Base-by-base conservation (phyloP, 2,329 filamentous ascomycete species). In the Xylariales sp. region DNA sequence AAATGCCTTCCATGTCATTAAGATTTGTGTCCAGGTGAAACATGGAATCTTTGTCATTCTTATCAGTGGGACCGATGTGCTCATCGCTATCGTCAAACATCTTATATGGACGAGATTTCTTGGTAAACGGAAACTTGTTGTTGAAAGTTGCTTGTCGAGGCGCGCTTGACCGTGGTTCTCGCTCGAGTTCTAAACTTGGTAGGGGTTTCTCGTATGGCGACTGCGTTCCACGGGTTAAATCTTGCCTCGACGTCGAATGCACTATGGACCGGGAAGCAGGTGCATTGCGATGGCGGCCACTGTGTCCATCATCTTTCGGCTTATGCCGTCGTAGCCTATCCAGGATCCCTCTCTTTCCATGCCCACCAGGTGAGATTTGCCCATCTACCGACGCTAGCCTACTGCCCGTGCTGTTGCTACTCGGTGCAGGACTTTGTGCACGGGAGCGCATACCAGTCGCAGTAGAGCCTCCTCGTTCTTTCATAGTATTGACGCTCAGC, bases 1-100 rank as follows among this genome's bases (percentile, higher is more conserved):
- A 82, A 71, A 98, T 97, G 28, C 93, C 96, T 74, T 94, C 91
- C 93, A 99, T 96, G 74, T 97, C 89, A 64, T 89, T 89, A 55
- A 98, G 86, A 77, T 98, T 92, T 1, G 93, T 97, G 78, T 98
- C 95, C 32, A 98, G 87, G 75, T 88, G 87, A 80, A 91, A 97
- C 53, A 93, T 80, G 12, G 86, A 87, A 49, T 86, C 86, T 49
- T 86, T 85, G 61, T 86, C 85, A 49, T 85, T 81, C 73, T 85
- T 87, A 67, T 91, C 88, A 7, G 86, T 89, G 0, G 86, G 87
- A 3, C 86, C 87, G 69, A 87, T 88, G 28, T 82, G 84, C 77
- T 89, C 90, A 76, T 85, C 90, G 69, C 76, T 81, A 68, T 84
- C 88, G 69, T 89, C 86, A 23, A 81, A 78, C 5, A 78, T 76